Conservation (phyloP, 2,329 filamentous ascomycete species). For the Exophiala sp. region DNA sequence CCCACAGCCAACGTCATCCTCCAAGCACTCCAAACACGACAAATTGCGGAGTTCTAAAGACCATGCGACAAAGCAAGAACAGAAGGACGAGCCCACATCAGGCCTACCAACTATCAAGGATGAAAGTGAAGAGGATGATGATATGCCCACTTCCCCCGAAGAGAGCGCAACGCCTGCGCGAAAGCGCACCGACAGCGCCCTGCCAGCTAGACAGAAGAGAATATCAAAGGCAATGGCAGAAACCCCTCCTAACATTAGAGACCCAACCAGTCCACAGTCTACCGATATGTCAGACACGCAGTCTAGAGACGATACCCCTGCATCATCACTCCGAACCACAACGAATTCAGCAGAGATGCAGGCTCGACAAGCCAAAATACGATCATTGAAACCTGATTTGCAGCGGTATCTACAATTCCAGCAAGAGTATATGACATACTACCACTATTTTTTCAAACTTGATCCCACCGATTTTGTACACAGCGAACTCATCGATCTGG, state of each 20-base stretch:
- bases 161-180: constrained; percentile 7
- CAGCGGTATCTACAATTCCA: constrained; percentile 78
- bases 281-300: constrained; percentile 44
- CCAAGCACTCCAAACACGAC: constrained; percentile 39
- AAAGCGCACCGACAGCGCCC: constrained; percentile 22
- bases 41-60: constrained; percentile 18
- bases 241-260: constrained; percentile 30
- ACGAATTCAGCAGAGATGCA: constrained; percentile 22
- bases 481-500: constrained; percentile 66
- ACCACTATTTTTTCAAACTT: constrained; percentile 76
- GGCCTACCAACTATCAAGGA: constrained; percentile 27
- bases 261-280: constrained; percentile 45
- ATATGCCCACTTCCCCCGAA: constrained; percentile 7
- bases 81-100: constrained; percentile 19
- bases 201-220: constrained; percentile 30
- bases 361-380: constrained; percentile 25
- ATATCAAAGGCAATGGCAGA: constrained; percentile 28
- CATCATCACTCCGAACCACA: constrained; percentile 25
- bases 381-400: constrained; percentile 63
- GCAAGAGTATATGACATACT: constrained; percentile 69
- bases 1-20: constrained; percentile 62
- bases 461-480: constrained; percentile 72
- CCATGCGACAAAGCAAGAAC: constrained; percentile 19
- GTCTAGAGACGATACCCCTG: constrained; percentile 34
- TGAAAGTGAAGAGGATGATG: constrained; percentile 26